These are phyloP conservation scores for Pseudocercospora eumusae DNA, from an alignment of 2,329 filamentous ascomycete species.

Conservation along the genomic window DNA sequence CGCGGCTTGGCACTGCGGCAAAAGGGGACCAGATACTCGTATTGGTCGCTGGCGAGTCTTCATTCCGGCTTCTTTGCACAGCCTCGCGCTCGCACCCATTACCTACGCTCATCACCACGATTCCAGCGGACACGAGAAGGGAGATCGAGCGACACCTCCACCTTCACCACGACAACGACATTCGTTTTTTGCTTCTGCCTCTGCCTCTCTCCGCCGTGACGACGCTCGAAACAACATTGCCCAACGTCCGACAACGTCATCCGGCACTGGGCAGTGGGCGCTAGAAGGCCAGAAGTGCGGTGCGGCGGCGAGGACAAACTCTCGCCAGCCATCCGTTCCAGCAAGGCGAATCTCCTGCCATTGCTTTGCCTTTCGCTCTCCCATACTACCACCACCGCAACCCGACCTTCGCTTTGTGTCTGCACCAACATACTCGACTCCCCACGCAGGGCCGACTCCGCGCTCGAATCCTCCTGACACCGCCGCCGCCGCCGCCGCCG, in stretches of 20 bases:
- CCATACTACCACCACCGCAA: background rate
- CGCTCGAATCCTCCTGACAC: constrained; percentile 9
- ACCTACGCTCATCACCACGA: background rate
- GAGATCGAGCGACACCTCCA: background rate
- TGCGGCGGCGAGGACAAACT: constrained; percentile 9
- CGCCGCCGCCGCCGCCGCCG: constrained; percentile 14
- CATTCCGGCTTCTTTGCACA: constrained; percentile 6
- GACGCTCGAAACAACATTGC: background rate
- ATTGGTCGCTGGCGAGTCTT: constrained; percentile 1
- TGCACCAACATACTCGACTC: constrained; percentile 4
- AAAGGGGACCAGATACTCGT: background rate
- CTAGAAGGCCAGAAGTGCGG: constrained; percentile 11
- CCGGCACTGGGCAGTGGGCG: constrained; percentile 9
- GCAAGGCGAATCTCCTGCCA: constrained; percentile 4
- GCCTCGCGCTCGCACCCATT: constrained; percentile 1
- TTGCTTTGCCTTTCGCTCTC: constrained; percentile 6
- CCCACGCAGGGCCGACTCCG: constrained; percentile 1
- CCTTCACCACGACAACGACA: background rate
- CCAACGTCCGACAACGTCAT: constrained; percentile 15
- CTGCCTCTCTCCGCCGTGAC: background rate
- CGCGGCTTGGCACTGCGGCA: background rate
- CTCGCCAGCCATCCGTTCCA: constrained; percentile 8
- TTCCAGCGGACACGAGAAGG: background rate
- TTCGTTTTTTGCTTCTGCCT: background rate
- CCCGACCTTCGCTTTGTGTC: constrained; percentile 12